Evolutionary conservation across 1,284 basidiomycete species (phyloP), one percentile per base, ranked within the genome.

Genomic region (Cryptococcus sp.): DNA sequence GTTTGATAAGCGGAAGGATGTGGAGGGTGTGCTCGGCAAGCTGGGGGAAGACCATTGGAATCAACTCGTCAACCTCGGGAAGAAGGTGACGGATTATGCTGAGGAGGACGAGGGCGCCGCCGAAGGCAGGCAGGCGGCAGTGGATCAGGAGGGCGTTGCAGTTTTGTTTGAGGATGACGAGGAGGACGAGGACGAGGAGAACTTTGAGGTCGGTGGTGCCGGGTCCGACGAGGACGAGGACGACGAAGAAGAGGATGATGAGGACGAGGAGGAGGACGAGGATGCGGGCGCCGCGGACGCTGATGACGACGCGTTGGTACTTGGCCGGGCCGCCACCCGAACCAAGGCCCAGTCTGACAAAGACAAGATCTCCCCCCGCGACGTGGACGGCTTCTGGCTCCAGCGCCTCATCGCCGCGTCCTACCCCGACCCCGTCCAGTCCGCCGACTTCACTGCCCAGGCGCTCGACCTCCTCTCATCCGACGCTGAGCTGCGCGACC

Each of bases 301-400:
- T 0, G 77, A 78, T 37, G 73, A 71, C 24, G 77, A 77, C 36
- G 76, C 77, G 7, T 77, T 93, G 16, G 83, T 92, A 50, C 84
- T 92, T 56, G 89, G 89, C 40, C 68, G 66, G 43, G 72, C 76
- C 40, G 52, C 67, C 5, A 58, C 64, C 24, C 67, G 69, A 55
- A 60, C 66, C 21, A 73, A 76, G 54, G 51, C 68, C 2, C 64
- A 71, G 23, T 80, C 80, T 45, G 85, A 90, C 76, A 86, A 86
- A 68, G 85, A 90, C 76, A 86, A 86, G 68, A 85, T 98, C 45
- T 87, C 90, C 0, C 92, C 93, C 0, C 91, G 95, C 66, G 83
- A 89, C 47, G 87, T 98, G 66, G 95, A 99, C 74, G 94, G 87
- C 36, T 98, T 97, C 83, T 99, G 94, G 93, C 89, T 98, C 0